Percentiles rank a stretch among this genome's conserved stretches.
Evolutionary conservation across 2,329 filamentous ascomycete genomes (phyloP).

Genomic region (Macrophomina phaseolina): DNA sequence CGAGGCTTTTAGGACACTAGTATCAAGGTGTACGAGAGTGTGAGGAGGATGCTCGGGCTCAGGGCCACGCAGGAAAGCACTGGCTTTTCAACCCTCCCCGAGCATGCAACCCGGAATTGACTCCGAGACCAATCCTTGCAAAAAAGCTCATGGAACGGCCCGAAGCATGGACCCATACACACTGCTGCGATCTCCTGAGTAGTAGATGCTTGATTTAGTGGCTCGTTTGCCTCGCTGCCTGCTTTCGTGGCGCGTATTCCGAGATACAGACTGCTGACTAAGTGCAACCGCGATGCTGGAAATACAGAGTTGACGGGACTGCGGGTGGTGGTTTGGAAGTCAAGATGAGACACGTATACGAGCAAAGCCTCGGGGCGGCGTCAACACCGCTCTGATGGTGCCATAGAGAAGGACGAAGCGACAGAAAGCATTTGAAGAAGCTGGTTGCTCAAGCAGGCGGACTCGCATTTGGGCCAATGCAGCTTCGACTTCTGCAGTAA

Average conservation of each 20-base stretch:
- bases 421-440: background rate
- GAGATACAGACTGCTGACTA: background rate
- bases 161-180: background rate
- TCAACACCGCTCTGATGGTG: too few relatives aligned
- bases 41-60: background rate
- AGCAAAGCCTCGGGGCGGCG: too few relatives aligned
- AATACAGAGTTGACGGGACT: too few relatives aligned
- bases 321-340: too few relatives aligned
- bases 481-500: background rate
- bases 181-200: background rate
- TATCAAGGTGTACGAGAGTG: background rate
- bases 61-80: too few relatives aligned
- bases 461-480: background rate
- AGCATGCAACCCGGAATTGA: background rate
- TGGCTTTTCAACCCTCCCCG: background rate
- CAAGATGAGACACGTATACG: too few relatives aligned
- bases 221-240: constrained; percentile 6
- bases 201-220: background rate
- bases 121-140: background rate
- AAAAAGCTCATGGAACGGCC: constrained; percentile 6
- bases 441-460: background rate
- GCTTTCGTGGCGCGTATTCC: background rate
- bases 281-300: too few relatives aligned
- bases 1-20: background rate
- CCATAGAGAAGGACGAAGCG: too few relatives aligned